Base-by-base conservation (phyloP, 306 rosid genomes). In the Adenanthera pavonina region DNA sequence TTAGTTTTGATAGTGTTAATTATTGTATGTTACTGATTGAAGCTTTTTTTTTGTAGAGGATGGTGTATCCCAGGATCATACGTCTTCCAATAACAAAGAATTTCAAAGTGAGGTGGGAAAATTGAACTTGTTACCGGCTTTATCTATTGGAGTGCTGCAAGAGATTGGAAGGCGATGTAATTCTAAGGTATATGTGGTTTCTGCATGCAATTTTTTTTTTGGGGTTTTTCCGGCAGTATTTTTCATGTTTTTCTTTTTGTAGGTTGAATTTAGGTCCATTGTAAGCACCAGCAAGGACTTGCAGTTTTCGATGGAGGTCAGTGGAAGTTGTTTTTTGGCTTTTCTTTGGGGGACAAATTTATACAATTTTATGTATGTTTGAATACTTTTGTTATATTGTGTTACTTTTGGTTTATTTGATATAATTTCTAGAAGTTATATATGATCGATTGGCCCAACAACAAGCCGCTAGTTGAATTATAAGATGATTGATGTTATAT, bases 291-390 rank as follows among this genome's bases (percentile, higher is more conserved):
- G 98, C 85, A 94, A 96, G 80, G 98, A 93, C 86, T 91, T 96
- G 91, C 99, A 89, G 85, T 96, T 96, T 84, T 93, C 98, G 49
- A 89, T 92, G 79, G 99, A 96, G 99, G 99, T 96, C 77, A 76
- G 97, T 86, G 86, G 67, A 87, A 76, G 35, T 79, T 75, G 44
- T 68, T 59, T 68, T 19, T 68, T 10, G 43, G 43, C 0, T 9
- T 41, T 16, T 68, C 5, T 43, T 30, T 14, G 2, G 54, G 15
- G 8, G 33, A 30, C 40, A 16, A 14, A 16, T 80, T 33, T 69
- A 25, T 35, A 20, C 51, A 48, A 17, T 38, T 80, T 52, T 61
- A 34, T 75, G 46, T 19, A n/a, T 41, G 30, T 52, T 0, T 17
- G 38, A 5, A 36, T 1, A 19, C 19, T 14, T 70, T 36, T 69